These are phyloP conservation scores for Pseudomassariella vexata DNA, from an alignment of 2,329 filamentous ascomycete genomes.

Conservation along the genomic window DNA sequence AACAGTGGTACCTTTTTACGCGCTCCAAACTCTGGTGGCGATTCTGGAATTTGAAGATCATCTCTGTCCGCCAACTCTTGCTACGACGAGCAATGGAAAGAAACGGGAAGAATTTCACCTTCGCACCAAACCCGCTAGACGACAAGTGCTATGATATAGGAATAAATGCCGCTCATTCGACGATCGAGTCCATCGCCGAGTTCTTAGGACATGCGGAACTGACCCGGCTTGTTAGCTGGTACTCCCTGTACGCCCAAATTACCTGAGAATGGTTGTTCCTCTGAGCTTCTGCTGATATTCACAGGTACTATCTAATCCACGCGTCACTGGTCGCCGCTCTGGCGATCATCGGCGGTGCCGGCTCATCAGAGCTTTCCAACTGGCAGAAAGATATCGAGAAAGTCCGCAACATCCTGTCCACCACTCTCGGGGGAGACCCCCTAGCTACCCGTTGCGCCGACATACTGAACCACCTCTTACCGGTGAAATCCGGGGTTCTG, in stretches of 20 bases:
- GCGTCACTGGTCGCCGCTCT: slow-evolving; percentile 23
- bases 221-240: slow-evolving; percentile 23
- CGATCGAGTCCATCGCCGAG: slow-evolving; percentile 18
- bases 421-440: slow-evolving; percentile 15
- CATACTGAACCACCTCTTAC: slow-evolving; percentile 20
- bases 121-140: slow-evolving; percentile 11
- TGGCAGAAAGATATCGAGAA: slow-evolving; percentile 23
- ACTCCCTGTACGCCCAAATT: slow-evolving; percentile 25
- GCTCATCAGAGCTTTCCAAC: slow-evolving; percentile 15
- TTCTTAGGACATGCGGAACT: slow-evolving; percentile 14
- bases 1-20: slow-evolving; percentile 18
- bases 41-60: slow-evolving; percentile 25
- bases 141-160: slow-evolving; percentile 16
- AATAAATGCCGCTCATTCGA: slow-evolving; percentile 20
- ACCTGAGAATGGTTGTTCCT: slow-evolving; percentile 6
- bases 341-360: slow-evolving; percentile 19
- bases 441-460: slow-evolving; percentile 21
- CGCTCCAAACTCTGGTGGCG: slow-evolving; percentile 24
- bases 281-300: background rate
- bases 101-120: slow-evolving; percentile 4
- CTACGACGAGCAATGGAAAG: slow-evolving; percentile 18
- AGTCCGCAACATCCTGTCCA: slow-evolving; percentile 17
- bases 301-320: slow-evolving; percentile 25
- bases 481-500: slow-evolving; percentile 7
- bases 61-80: slow-evolving; percentile 22